Percentiles rank a stretch among this genome's conserved stretches.
Evolutionary conservation across 2,329 filamentous ascomycete genomes (phyloP).

Genomic region (Ustulina deusta): DNA sequence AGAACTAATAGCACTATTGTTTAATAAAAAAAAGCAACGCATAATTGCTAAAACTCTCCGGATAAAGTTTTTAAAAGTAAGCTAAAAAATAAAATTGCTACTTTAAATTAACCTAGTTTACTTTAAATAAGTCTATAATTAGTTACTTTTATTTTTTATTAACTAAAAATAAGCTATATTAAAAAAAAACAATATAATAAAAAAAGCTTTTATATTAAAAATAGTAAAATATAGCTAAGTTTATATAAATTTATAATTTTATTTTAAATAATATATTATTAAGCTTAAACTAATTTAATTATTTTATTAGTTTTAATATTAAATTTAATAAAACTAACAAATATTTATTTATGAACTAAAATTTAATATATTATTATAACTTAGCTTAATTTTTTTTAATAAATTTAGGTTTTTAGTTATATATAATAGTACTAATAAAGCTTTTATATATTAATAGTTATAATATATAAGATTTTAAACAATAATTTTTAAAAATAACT

Average conservation of each 20-base stretch:
- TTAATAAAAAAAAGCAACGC: not conserved
- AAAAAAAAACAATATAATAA: constrained; percentile 1
- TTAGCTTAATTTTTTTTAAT: not conserved
- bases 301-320: constrained; percentile 7
- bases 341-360: not conserved
- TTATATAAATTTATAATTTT: constrained; percentile 2
- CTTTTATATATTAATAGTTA: not conserved
- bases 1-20: not conserved
- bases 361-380: not conserved
- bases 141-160: no score
- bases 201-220: not conserved
- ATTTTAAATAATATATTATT: not conserved
- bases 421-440: not conserved
- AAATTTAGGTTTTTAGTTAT: not conserved
- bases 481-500: not conserved
- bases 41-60: not conserved
- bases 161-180: not conserved
- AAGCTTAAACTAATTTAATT: not conserved
- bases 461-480: not conserved
- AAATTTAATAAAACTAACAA: not conserved
- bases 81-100: not conserved
- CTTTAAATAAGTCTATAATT: not conserved
- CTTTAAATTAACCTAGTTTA: not conserved
- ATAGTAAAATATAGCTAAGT: not conserved
- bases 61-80: not conserved